Percentiles rank a stretch among this genome's conserved stretches.
These are phyloP conservation scores for Hyaloscypha hepaticicola DNA, from an alignment of 495 filamentous ascomycete species.

Conservation along the genomic window DNA sequence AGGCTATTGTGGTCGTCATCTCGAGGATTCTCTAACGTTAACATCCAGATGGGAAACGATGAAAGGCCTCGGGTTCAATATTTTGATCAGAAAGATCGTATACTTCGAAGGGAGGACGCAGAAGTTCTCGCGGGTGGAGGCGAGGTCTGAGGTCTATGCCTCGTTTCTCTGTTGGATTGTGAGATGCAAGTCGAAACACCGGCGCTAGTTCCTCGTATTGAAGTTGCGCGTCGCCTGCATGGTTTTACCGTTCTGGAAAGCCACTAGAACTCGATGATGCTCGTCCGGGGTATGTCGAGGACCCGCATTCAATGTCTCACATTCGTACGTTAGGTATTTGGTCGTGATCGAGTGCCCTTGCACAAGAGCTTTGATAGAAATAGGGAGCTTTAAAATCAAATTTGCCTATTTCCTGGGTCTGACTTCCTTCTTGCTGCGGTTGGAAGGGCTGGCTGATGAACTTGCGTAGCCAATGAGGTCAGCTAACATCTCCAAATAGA, in stretches of 20 bases:
- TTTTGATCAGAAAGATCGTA: background rate
- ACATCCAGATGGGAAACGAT: background rate
- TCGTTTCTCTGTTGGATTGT: background rate
- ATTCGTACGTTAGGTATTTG: background rate
- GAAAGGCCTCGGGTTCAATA: background rate
- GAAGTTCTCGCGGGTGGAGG: background rate
- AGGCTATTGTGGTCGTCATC: background rate
- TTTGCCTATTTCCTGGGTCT: background rate
- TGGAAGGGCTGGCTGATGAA: background rate
- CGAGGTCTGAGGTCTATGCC: background rate
- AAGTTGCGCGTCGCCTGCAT: constrained; percentile 7
- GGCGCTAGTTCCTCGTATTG: constrained; percentile 12
- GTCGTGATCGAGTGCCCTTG: background rate
- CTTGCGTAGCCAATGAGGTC: background rate
- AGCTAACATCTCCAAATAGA: background rate
- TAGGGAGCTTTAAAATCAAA: background rate
- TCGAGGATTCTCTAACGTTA: background rate
- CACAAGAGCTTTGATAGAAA: background rate
- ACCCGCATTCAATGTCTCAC: constrained; percentile 1
- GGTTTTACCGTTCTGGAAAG: constrained; percentile 13
- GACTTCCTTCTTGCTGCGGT: background rate
- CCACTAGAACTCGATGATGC: constrained; percentile 7
- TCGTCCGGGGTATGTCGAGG: constrained; percentile 2
- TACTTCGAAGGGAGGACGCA: background rate
- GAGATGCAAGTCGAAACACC: background rate